Base-by-base conservation (phyloP, 1,284 basidiomycete genomes). In the Malassezia sympodialis region DNA sequence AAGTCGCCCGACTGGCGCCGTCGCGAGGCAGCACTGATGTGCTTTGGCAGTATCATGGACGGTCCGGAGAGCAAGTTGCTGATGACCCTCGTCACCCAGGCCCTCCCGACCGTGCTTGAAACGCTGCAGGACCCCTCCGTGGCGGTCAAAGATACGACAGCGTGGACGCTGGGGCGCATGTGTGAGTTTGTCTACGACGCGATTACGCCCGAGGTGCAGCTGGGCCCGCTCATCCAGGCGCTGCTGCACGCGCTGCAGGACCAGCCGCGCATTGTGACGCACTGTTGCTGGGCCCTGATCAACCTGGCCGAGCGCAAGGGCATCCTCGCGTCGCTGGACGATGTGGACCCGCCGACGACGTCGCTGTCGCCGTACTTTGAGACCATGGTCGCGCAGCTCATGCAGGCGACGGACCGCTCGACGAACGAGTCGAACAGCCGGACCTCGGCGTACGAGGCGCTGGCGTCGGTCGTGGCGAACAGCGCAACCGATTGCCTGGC, bases 1-100 rank as follows among this genome's bases (percentile, higher is more conserved):
- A 88, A 88, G 71, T 79, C 83, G 30, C 62, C 76, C 21, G 89
- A 96, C 73, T 99, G 94, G 93, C 88, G 89, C 72, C 80, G 84
- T 53, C 88, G 94, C 51, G 93, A 99, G 76, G 93, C 93, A 0
- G 91, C 93, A 19, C 85, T 96, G 62, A 96, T 96, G 90, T 85
- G 90, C 40, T 99, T 98, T 72, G 93, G 93, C 51, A 93, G 88
- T 2, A 96, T 99, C 70, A 82, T 98, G 50, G 91, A 96, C 61
- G 93, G 94, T 2, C 93, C 93, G 11, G 88, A 94, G 72, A 86
- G 88, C 30, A 78, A 79, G 39, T 84, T 88, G 35, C 82, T 99
- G 45, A 85, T 84, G 21, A 90, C 90, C 21, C 83, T 99, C 39
- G 91, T 96, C 62, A 83, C 87, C 66, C 90, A 96, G 76, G 93